Base-by-base conservation (phyloP, 345 rosid genomes). In the Melastoma malabathricum region DNA sequence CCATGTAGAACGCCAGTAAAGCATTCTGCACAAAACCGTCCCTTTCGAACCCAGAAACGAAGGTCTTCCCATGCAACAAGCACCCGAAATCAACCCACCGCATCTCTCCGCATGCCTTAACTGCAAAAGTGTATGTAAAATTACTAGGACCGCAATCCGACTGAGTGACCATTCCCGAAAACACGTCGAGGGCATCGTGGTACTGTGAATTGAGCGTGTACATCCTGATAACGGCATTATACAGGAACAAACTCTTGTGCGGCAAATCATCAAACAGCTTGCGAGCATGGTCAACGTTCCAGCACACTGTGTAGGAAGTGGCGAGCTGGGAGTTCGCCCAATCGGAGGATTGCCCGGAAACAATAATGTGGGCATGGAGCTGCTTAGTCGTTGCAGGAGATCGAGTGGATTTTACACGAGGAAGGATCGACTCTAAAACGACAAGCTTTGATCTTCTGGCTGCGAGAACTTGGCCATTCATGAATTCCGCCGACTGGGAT, bases 181-280 rank as follows among this genome's bases (percentile, higher is more conserved):
- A 76, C 18, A 71, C 64, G 55, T 9, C 7, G 45, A 79, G 39
- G 6, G 75, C 72, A 1, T 70, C 43, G 29, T 38, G 25, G 68
- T 72, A 73, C 13, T 44, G 69, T 44, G 56, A 71, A 45, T 64
- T 64, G 48, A 54, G 68, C 23, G 67, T 64, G 22, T 69, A 69
- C 44, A 74, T 55, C 65, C 73, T 69, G 12, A 82, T 81, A 47
- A 74, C 56, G 14, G 78, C 71, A 23, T 82, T 82, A 64, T 68
- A 76, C 25, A 73, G 65, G 62, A 59, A 70, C 44, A 68, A 55
- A 48, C 72, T 76, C 67, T 68, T 68, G 3, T 59, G 59, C 8
- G 77, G 68, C 74, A 67, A 72, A 67, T 76, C 75, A 38, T 48
- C 85, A 75, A 82, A 78, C 80, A 82, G 1, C 3, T 60, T 71